phyloP scores from a whole-genome alignment of 176 grass and related monocot species.

The Dactylis glomerata region DNA sequence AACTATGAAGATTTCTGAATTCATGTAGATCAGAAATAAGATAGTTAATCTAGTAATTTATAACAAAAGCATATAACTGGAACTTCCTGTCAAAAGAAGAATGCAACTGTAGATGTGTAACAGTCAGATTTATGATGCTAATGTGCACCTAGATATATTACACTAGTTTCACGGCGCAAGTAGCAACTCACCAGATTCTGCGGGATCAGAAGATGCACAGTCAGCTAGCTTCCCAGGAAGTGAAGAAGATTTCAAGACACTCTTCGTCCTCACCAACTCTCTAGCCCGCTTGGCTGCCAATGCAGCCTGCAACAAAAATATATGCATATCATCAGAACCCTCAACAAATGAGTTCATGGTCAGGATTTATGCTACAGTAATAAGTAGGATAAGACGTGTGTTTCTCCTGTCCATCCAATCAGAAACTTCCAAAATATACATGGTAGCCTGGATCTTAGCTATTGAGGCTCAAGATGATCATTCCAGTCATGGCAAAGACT shows the following conservation, averaged over 20 bases:
- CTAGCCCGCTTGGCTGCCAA: conserved; percentile 91
- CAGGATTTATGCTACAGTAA: conserved; percentile 9
- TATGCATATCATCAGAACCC: conserved; percentile 8
- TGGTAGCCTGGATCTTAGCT: neutral
- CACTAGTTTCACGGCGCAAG: conserved; percentile 1
- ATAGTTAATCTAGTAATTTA: neutral
- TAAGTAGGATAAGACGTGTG: conserved; percentile 1
- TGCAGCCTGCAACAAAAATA: conserved; percentile 64
- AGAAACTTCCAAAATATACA: neutral
- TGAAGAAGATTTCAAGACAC: conserved; percentile 93
- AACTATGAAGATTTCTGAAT: conserved; percentile 98
- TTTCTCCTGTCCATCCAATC: neutral
- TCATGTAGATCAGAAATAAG: conserved; percentile 20
- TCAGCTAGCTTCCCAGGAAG: conserved; percentile 95
- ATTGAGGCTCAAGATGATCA: neutral
- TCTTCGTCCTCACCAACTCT: conserved; percentile 90
- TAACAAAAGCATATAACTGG: neutral
- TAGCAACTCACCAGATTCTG: conserved; percentile 69
- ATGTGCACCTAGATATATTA: neutral
- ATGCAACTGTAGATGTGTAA: no score
- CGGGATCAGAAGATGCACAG: conserved; percentile 80
- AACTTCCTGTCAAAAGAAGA: no score
- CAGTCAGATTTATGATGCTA: no score
- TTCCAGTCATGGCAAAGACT: conserved; percentile 20
- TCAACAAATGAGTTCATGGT: neutral